Evolutionary conservation across 2,329 filamentous ascomycete genomes (phyloP).

Genomic region (Exophiala viscosa): DNA sequence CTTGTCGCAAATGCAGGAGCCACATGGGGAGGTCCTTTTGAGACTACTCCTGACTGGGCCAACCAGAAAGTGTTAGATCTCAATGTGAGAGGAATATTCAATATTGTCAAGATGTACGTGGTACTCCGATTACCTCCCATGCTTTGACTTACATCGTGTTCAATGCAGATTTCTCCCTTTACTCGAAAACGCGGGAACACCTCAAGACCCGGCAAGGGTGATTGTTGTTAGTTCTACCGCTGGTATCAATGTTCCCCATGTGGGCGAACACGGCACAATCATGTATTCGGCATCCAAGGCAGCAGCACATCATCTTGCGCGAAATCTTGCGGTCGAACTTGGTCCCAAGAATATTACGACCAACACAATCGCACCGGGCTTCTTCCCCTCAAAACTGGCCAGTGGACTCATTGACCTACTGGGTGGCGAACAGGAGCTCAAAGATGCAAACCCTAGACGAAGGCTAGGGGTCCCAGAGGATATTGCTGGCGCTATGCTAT

Average conservation of each 20-base stretch:
- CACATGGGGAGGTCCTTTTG: conserved; percentile 39
- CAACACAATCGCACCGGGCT: conserved; percentile 63
- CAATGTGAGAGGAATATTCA: conserved; percentile 41
- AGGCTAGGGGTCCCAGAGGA: conserved; percentile 69
- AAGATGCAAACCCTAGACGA: conserved; percentile 59
- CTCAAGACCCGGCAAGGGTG: conserved; percentile 35
- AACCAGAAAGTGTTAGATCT: conserved; percentile 38
- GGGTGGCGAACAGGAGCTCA: conserved; percentile 51
- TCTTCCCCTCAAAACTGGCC: conserved; percentile 60
- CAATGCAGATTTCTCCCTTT: conserved; percentile 34
- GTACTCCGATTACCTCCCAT: not conserved
- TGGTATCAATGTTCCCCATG: conserved; percentile 36
- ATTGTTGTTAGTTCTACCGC: conserved; percentile 37
- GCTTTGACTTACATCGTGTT: not conserved
- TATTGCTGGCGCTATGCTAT: conserved; percentile 32
- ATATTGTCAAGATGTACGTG: conserved; percentile 35
- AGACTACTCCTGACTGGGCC: conserved; percentile 35
- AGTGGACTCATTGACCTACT: conserved; percentile 44
- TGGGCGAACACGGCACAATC: conserved; percentile 38
- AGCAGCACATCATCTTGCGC: conserved; percentile 70
- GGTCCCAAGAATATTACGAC: conserved; percentile 63
- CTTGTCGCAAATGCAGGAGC: conserved; percentile 40
- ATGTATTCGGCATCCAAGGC: conserved; percentile 70
- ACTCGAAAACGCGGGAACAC: conserved; percentile 33
- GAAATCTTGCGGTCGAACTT: conserved; percentile 66